phyloP scores from a whole-genome alignment of 2,329 filamentous ascomycete genomes.

The Nemania diffusa region DNA sequence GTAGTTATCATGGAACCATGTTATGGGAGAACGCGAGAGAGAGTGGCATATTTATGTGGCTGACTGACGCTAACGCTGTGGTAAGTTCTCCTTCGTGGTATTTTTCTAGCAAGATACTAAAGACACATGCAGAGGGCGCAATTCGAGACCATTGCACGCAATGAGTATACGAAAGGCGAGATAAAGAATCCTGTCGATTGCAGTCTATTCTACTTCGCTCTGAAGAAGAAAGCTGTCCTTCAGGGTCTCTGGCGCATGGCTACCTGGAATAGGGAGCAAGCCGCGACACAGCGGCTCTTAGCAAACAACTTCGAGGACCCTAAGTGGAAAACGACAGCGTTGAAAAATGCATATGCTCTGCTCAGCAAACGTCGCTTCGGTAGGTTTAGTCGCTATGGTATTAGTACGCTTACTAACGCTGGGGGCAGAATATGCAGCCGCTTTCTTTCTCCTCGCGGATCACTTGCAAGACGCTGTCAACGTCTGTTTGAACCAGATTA shows the following conservation, averaged over 20 bases:
- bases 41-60: slow-evolving; percentile 95
- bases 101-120: slow-evolving; percentile 23
- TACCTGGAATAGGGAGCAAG: slow-evolving; percentile 86
- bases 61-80: slow-evolving; percentile 79
- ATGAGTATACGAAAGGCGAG: slow-evolving; percentile 90
- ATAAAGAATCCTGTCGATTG: slow-evolving; percentile 92
- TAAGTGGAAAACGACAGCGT: slow-evolving; percentile 86
- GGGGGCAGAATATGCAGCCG: slow-evolving; percentile 82
- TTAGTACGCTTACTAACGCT: slow-evolving; percentile 10
- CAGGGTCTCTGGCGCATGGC: slow-evolving; percentile 96
- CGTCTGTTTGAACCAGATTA: slow-evolving; percentile 86
- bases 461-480: slow-evolving; percentile 85
- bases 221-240: slow-evolving; percentile 89
- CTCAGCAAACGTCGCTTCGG: slow-evolving; percentile 90
- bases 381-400: slow-evolving; percentile 52
- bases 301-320: slow-evolving; percentile 90
- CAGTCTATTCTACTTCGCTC: slow-evolving; percentile 88
- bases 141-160: slow-evolving; percentile 90
- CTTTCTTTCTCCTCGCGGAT: slow-evolving; percentile 93
- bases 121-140: slow-evolving; percentile 68
- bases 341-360: slow-evolving; percentile 96
- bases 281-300: slow-evolving; percentile 79
- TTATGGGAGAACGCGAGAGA: slow-evolving; percentile 87
- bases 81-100: slow-evolving; percentile 60
- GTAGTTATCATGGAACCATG: slow-evolving; percentile 82